A percentile compares a stretch with the other conserved stretches of the same genome.
These are phyloP conservation scores for Alternaria ethzedia DNA, from an alignment of 2,329 filamentous ascomycete genomes.

Conservation along the genomic window DNA sequence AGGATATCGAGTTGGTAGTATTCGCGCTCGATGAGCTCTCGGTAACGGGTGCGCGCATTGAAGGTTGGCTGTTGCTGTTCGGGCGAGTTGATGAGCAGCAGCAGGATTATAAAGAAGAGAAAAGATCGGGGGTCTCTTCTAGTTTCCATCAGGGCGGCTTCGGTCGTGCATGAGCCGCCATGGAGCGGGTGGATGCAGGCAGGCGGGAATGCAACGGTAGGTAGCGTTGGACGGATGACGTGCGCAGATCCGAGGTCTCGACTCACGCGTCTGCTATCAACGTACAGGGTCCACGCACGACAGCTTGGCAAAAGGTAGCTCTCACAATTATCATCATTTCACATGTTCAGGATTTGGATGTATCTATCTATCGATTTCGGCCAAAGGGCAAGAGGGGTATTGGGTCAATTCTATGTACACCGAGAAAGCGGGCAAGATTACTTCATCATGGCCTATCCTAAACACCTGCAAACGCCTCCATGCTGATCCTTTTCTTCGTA, in stretches of 20 bases:
- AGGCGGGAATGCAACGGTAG: neutral
- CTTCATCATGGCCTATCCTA: conserved; percentile 19
- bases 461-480: conserved; percentile 27
- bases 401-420: conserved; percentile 39
- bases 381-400: conserved; percentile 42
- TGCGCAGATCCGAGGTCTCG: conserved; percentile 4
- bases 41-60: conserved; percentile 44
- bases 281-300: neutral
- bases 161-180: conserved; percentile 32
- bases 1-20: conserved; percentile 56
- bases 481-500: conserved; percentile 12
- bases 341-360: neutral
- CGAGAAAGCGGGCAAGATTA: conserved; percentile 21
- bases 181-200: conserved; percentile 18
- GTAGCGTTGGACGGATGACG: conserved; percentile 6
- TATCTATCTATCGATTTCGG: neutral
- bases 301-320: conserved; percentile 12
- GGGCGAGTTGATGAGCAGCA: conserved; percentile 48
- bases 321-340: neutral
- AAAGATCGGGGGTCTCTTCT: conserved; percentile 46
- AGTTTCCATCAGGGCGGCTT: conserved; percentile 45
- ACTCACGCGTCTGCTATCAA: neutral
- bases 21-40: conserved; percentile 59
- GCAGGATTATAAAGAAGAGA: conserved; percentile 46
- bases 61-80: conserved; percentile 43